A percentile compares a stretch with the other conserved stretches of the same genome.
phyloP scores from a whole-genome alignment of 257 asterid genomes.

The Henckelia pumila region DNA sequence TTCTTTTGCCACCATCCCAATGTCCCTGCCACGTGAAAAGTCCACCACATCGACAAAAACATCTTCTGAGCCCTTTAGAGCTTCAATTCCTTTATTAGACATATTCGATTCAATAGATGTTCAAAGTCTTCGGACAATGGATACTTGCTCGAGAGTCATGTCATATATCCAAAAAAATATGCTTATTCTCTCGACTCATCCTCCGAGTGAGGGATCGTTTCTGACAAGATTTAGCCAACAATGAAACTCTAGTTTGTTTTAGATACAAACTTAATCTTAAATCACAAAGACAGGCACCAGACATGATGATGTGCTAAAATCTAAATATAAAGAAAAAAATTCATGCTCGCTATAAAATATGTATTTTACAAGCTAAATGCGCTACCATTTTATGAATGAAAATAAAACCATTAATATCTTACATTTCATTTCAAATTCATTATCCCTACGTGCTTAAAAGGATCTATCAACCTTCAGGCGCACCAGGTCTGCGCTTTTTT shows the following conservation, averaged over 20 bases:
- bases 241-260: not conserved
- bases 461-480: too few relatives aligned
- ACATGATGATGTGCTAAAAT: not conserved
- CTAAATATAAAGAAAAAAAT: not conserved
- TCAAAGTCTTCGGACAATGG: slow-evolving; percentile 10
- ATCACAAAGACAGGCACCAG: slow-evolving; percentile 1
- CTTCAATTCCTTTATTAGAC: slow-evolving; percentile 37
- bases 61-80: slow-evolving; percentile 34
- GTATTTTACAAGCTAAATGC: too few relatives aligned
- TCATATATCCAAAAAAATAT: not conserved
- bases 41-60: slow-evolving; percentile 50
- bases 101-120: slow-evolving; percentile 23
- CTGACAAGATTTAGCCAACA: slow-evolving; percentile 4
- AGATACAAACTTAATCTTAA: slow-evolving; percentile 3
- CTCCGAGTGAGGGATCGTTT: slow-evolving; percentile 17
- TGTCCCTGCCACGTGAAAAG: slow-evolving; percentile 42
- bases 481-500: not conserved
- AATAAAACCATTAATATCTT: too few relatives aligned
- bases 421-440: too few relatives aligned
- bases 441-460: too few relatives aligned
- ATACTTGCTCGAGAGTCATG: not conserved
- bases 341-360: too few relatives aligned
- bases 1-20: slow-evolving; percentile 49
- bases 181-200: not conserved
- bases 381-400: too few relatives aligned